A percentile compares a stretch with the other conserved stretches of the same genome.
Conservation (phyloP, 768 basidiomycete species). For the Lactarius pseudohatsudake region DNA sequence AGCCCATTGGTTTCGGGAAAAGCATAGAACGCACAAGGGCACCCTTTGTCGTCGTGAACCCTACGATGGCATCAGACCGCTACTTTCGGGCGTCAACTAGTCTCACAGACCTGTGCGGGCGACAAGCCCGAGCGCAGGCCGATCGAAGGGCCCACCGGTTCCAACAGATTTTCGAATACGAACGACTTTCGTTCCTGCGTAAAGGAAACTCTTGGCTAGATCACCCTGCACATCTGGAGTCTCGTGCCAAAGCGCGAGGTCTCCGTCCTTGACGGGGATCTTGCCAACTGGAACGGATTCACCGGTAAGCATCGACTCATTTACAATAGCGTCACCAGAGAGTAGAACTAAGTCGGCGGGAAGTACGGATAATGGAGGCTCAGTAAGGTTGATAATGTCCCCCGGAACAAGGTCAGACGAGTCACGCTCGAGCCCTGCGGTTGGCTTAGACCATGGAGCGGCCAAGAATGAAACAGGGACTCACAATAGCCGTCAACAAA, state of each 20-base stretch:
- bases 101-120: constrained; percentile 70
- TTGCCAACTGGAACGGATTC: constrained; percentile 98
- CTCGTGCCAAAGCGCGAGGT: constrained; percentile 68
- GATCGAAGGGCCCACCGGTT: constrained; percentile 48
- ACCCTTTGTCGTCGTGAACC: constrained; percentile 97
- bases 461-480: neutral
- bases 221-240: constrained; percentile 58
- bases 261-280: constrained; percentile 76
- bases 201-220: constrained; percentile 79
- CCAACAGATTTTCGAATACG: constrained; percentile 68
- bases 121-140: constrained; percentile 78
- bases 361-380: constrained; percentile 65
- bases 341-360: constrained; percentile 92
- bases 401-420: constrained; percentile 87
- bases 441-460: constrained; percentile 10
- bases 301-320: constrained; percentile 99
- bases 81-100: neutral
- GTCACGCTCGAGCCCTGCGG: constrained; percentile 66
- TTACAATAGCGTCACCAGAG: constrained; percentile 95
- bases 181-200: constrained; percentile 88
- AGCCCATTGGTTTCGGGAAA: constrained; percentile 97
- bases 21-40: constrained; percentile 95
- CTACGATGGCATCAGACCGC: constrained; percentile 38
- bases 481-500: constrained; percentile 62
- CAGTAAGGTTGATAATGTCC: constrained; percentile 88